Evolutionary conservation across 2,329 filamentous ascomycete genomes (phyloP).

Genomic region (Phyllosticta ampelicida): DNA sequence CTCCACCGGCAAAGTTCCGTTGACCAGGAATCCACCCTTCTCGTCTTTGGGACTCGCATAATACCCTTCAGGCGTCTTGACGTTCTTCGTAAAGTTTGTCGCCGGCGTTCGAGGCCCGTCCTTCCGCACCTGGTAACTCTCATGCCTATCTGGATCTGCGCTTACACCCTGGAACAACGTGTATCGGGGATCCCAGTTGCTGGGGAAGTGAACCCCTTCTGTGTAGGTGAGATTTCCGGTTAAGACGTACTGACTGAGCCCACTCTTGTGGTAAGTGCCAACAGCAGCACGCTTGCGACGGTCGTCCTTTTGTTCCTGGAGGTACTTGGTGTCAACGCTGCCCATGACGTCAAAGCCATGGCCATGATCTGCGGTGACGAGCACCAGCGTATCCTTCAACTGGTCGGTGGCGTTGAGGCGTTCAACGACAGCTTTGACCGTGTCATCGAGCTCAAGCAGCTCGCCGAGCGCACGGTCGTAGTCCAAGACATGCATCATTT

Average conservation of each 20-base stretch:
- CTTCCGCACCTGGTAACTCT: constrained; percentile 64
- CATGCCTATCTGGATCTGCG: constrained; percentile 63
- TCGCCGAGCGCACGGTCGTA: constrained; percentile 80
- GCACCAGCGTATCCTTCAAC: constrained; percentile 64
- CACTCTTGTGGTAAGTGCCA: constrained; percentile 62
- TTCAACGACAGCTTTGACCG: constrained; percentile 61
- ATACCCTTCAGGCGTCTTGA: constrained; percentile 38
- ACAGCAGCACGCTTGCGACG: constrained; percentile 66
- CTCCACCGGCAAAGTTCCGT: constrained; percentile 58
- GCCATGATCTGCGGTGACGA: constrained; percentile 81
- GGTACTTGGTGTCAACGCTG: constrained; percentile 68
- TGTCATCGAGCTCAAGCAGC: constrained; percentile 76
- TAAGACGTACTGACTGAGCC: constrained; percentile 64
- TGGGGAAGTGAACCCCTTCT: constrained; percentile 65
- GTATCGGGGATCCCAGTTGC: constrained; percentile 78
- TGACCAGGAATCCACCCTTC: constrained; percentile 57
- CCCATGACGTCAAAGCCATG: constrained; percentile 85
- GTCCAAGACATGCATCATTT: constrained; percentile 78
- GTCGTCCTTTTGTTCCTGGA: constrained; percentile 52
- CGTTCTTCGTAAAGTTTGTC: constrained; percentile 40
- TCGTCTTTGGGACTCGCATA: constrained; percentile 60
- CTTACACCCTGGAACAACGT: constrained; percentile 63
- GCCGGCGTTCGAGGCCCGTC: constrained; percentile 53
- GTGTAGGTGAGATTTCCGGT: constrained; percentile 51
- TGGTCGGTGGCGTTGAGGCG: constrained; percentile 56